Evolutionary conservation across 1,139 yeast genomes (phyloP), one percentile per base, ranked within the genome.

Genomic region (Yamadazyma buinensis): DNA sequence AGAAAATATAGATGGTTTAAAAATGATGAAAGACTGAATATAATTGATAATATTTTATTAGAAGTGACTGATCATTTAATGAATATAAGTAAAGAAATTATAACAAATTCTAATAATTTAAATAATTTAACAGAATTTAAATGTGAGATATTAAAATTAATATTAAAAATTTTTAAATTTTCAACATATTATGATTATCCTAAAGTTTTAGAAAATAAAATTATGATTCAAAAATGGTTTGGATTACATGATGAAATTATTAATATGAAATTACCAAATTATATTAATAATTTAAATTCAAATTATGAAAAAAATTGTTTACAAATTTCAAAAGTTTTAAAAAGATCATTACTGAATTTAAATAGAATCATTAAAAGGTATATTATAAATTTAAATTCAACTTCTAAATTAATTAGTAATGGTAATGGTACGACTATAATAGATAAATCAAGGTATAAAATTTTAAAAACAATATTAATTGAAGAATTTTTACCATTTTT

Each of bases 321-420:
- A 12, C 72, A 69, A 46, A 51, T 67, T 28, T 57, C 73, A 23
- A 90, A 87, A 57, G 76, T 92, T 43, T 85, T 87, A 58, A 92
- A 92, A 57, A 90, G 98, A 97, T 77, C 95, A 1, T 80, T 80
- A 49, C 88, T 87, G 23, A 87, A 87, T 53, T 58, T 90, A 32
- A 76, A 72, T 49, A 75, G 95, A 44, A 57, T 88, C n/a, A 85
- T 84, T 51, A 73, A 72, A 37, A 70, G 95, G 47, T 88, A 85
- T 54, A 88, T 85, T 2, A 55, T 80, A 26, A 59, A 77, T 2
- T 69, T 22, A n/a, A 21, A 13, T n/a, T 23, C 21, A 23, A 64
- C 11, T 13, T 14, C 35, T 77, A 74, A 44, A 75, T 67, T 44
- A 12, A 59, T 62, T 2, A 82, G 81, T 50, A 7, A 17, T 5